Evolutionary conservation across 2,329 filamentous ascomycete genomes (phyloP).

Genomic region (Ophiognomonia clavigignenti-juglandacearum): DNA sequence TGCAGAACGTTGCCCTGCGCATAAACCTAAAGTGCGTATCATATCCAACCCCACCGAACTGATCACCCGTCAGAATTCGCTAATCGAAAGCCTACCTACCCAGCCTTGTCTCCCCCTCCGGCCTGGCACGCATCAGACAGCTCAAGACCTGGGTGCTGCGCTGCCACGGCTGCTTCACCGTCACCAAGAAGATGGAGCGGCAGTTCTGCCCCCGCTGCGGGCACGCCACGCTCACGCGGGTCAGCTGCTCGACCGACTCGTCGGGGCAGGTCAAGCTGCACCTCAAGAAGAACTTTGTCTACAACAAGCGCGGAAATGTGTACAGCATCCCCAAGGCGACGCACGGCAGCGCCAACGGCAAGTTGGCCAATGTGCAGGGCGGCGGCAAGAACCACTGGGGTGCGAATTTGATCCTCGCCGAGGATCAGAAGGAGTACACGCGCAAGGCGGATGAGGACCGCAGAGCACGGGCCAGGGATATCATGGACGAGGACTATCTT

Average conservation of each 20-base stretch:
- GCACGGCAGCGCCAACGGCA: slow-evolving; percentile 75
- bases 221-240: slow-evolving; percentile 77
- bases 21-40: slow-evolving; percentile 66
- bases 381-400: slow-evolving; percentile 90
- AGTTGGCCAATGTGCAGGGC: slow-evolving; percentile 53
- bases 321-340: slow-evolving; percentile 91
- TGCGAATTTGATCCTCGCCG: slow-evolving; percentile 73
- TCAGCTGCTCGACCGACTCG: slow-evolving; percentile 78
- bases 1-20: slow-evolving; percentile 94
- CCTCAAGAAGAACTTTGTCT: slow-evolving; percentile 92
- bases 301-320: slow-evolving; percentile 87
- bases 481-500: slow-evolving; percentile 94
- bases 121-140: slow-evolving; percentile 71
- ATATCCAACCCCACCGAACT: neutral
- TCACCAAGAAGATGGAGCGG: slow-evolving; percentile 76
- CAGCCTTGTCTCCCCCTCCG: slow-evolving; percentile 71
- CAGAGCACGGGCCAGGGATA: slow-evolving; percentile 66
- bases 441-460: slow-evolving; percentile 59
- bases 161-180: slow-evolving; percentile 89
- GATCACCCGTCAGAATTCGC: no score
- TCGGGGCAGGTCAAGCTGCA: slow-evolving; percentile 80
- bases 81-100: no score
- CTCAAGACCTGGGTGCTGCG: slow-evolving; percentile 86
- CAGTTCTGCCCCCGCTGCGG: slow-evolving; percentile 94
- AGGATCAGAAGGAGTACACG: slow-evolving; percentile 93